Evolutionary conservation across 352 stramenopile species (phyloP), one percentile per base, ranked within the genome.

Genomic region (Phytophthora niederhauseri): DNA sequence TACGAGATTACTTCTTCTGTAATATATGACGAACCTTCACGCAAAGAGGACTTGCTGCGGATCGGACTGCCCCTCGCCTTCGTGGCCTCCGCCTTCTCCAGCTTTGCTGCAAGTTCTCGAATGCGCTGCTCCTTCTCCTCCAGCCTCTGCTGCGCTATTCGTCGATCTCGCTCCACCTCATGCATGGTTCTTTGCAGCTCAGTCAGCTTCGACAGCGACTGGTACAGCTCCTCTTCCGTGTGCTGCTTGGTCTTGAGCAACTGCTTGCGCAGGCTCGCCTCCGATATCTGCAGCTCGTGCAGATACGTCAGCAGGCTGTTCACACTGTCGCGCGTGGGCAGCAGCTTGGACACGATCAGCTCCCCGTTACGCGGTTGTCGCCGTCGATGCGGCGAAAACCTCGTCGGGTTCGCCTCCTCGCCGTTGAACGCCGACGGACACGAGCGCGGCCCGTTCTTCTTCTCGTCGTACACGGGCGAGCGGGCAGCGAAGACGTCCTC

Each of bases 231-330:
- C 6, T 82, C 72, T 15, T 85, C 76, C 22, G 74, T 77, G 36
- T 81, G 64, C 30, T 78, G 71, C 45, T 77, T 78, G 8, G 70
- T 77, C 7, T 72, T 76, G n/a, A 85, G 64, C 14, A 93, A 66
- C n/a, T 93, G 80, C 20, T 77, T 68, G 4, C 80, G 83, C 38
- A 91, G 53, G 59, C 66, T 86, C 12, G 81, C 71, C 62, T 90
- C 83, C 0, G 85, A 93, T 19, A 68, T 64, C 52, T 93, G 74
- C 43, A 93, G 65, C 57, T 93, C 85, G 9, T 77, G 82, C 31
- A 93, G 78, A 61, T 92, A 91, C n/a, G 70, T 79, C 54, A 93
- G 80, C 22, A 93, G 43, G 49, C 72, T 87, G 43, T 89, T 83
- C n/a, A 93, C 60, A 30, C 73, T 81, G 38, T 78, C 77, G 17